Evolutionary conservation across 441 rosid species (phyloP).

Genomic region (Populus hybrid): DNA sequence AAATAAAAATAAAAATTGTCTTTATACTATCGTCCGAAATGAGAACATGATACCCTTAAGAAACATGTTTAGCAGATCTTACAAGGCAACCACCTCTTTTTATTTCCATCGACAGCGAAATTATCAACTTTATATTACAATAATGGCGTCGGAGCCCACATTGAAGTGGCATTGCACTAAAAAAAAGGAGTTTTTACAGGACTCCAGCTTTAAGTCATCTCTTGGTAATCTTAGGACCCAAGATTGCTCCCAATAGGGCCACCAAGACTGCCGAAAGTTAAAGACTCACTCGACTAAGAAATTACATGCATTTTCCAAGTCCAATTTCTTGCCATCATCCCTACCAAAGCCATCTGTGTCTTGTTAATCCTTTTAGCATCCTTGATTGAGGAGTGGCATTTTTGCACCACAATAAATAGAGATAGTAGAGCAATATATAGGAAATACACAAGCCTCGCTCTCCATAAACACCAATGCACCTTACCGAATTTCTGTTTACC

Average conservation of each 20-base stretch:
- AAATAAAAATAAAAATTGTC: too few relatives aligned
- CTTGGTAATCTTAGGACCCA: constrained; percentile 31
- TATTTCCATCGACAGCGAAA: neutral
- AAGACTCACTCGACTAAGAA: constrained; percentile 12
- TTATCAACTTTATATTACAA: neutral
- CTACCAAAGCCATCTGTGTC: constrained; percentile 13
- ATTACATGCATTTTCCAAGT: neutral
- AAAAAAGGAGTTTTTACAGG: neutral
- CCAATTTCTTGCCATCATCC: constrained; percentile 24
- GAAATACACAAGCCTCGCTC: neutral
- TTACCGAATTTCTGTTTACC: neutral
- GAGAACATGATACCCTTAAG: neutral
- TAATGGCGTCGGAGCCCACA: neutral
- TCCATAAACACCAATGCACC: neutral
- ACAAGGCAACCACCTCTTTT: neutral
- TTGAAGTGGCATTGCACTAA: constrained; percentile 5
- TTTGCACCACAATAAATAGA: neutral
- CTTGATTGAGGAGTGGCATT: constrained; percentile 21
- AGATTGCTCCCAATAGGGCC: constrained; percentile 21
- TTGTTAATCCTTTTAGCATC: constrained; percentile 2
- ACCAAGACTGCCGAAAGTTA: constrained; percentile 37
- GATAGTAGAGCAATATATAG: neutral
- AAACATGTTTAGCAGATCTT: neutral
- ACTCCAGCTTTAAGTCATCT: constrained; percentile 7
- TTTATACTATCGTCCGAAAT: neutral